Evolutionary conservation across 73 alveolate species (phyloP).

Genomic region (Uronychia binucleata): DNA sequence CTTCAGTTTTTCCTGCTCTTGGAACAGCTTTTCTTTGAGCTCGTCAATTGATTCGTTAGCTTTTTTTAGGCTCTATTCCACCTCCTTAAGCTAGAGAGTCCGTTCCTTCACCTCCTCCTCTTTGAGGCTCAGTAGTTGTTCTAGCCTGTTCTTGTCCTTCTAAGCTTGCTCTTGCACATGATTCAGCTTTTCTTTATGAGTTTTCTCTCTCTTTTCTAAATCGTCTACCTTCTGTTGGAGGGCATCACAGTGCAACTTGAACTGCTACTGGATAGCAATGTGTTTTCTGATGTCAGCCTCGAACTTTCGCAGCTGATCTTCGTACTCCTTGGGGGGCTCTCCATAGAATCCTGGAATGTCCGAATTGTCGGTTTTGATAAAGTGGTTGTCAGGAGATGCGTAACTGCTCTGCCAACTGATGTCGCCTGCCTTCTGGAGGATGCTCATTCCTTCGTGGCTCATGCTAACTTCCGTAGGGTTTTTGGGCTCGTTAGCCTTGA

Average conservation of each 20-base stretch:
- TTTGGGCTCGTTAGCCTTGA: conserved; percentile 13
- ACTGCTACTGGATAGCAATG: conserved; percentile 87
- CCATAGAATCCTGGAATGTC: not conserved
- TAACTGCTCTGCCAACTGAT: not conserved
- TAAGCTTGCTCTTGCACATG: not conserved
- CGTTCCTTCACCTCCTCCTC: not conserved
- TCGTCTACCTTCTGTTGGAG: conserved; percentile 82
- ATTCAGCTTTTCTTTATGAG: not conserved
- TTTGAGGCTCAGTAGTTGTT: not conserved
- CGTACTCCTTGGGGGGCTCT: conserved; percentile 81
- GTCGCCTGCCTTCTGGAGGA: not conserved
- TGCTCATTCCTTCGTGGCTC: not conserved
- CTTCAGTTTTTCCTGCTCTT: not conserved
- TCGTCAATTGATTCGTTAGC: not conserved
- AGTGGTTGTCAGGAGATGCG: not conserved
- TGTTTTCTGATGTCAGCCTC: conserved; percentile 94
- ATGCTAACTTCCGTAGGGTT: not conserved
- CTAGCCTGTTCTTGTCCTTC: not conserved
- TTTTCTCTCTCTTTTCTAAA: conserved; percentile 55
- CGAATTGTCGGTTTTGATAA: not conserved
- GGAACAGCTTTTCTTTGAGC: not conserved
- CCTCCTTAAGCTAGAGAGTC: not conserved
- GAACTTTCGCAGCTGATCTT: conserved; percentile 70
- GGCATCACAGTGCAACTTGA: conserved; percentile 84
- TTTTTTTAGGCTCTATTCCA: not conserved